Evolutionary conservation across 2,329 filamentous ascomycete genomes (phyloP).

Genomic region (Thelonectria olida): DNA sequence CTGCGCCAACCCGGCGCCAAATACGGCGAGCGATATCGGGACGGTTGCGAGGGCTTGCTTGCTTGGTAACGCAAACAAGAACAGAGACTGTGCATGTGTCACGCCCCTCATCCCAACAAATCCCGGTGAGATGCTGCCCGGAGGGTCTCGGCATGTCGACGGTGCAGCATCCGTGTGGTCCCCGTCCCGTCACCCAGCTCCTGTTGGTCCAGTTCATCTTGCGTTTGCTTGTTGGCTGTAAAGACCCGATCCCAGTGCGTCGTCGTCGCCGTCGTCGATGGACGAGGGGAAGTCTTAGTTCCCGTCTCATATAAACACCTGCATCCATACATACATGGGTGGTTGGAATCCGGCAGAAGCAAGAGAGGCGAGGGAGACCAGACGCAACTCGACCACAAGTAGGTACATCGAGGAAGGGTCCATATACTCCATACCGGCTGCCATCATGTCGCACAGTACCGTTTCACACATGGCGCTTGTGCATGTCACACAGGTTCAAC

Average conservation of each 20-base stretch:
- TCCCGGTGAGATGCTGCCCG: conserved; percentile 3
- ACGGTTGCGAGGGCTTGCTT: not conserved
- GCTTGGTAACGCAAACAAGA: not conserved
- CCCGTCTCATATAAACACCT: conserved; percentile 14
- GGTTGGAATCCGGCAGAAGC: too few species aligned
- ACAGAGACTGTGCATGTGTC: not conserved
- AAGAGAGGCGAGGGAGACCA: too few species aligned
- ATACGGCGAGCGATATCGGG: conserved; percentile 12
- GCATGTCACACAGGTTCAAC: conserved; percentile 29
- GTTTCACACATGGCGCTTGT: conserved; percentile 9
- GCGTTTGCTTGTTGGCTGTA: conserved; percentile 3
- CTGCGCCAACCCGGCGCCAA: conserved; percentile 2
- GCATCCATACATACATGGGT: too few species aligned
- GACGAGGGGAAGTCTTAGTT: too few species aligned
- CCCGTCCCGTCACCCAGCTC: not conserved
- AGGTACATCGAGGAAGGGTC: too few species aligned
- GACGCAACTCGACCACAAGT: too few species aligned
- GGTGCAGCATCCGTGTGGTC: conserved; percentile 3
- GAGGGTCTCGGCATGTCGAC: conserved; percentile 14
- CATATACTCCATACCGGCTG: too few species aligned
- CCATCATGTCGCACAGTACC: conserved; percentile 6
- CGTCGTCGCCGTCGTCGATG: too few species aligned
- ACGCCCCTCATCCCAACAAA: conserved; percentile 1
- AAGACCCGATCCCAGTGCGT: conserved; percentile 5
- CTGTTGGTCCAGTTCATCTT: not conserved